Evolutionary conservation across 2,329 filamentous ascomycete species (phyloP).

Genomic region (Metarhizium robertsii): DNA sequence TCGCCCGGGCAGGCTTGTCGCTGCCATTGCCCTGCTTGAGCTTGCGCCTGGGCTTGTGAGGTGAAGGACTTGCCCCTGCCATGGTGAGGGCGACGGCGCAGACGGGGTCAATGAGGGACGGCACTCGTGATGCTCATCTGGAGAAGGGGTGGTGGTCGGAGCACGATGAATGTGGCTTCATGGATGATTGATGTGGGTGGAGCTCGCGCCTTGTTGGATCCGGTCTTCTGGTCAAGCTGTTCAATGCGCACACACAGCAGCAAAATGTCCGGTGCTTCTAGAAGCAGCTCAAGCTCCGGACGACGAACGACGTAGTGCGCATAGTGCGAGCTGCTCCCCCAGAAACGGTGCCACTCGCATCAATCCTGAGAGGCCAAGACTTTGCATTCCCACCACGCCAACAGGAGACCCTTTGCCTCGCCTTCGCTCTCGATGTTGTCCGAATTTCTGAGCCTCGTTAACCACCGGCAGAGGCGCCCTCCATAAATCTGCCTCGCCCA

Average conservation of each 20-base stretch:
- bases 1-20: conserved; percentile 22
- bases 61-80: conserved; percentile 43
- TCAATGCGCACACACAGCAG: neutral
- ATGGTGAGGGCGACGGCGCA: conserved; percentile 15
- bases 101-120: neutral
- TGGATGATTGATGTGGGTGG: neutral
- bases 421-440: neutral
- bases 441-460: neutral
- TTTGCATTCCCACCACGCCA: too few species aligned
- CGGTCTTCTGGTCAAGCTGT: neutral
- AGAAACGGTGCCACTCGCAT: neutral
- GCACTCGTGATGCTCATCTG: neutral
- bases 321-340: neutral
- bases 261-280: too few species aligned
- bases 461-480: neutral
- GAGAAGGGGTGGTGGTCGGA: neutral
- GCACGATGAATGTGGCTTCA: neutral
- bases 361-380: neutral
- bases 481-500: conserved; percentile 10
- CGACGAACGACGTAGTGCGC: neutral
- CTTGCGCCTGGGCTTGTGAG: conserved; percentile 52
- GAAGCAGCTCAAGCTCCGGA: too few species aligned
- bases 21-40: conserved; percentile 32
- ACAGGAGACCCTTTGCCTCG: neutral
- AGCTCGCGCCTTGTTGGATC: too few species aligned